Evolutionary conservation across 2,329 filamentous ascomycete species (phyloP), one percentile per base, ranked within the genome.

Genomic region (Beauveria australis): DNA sequence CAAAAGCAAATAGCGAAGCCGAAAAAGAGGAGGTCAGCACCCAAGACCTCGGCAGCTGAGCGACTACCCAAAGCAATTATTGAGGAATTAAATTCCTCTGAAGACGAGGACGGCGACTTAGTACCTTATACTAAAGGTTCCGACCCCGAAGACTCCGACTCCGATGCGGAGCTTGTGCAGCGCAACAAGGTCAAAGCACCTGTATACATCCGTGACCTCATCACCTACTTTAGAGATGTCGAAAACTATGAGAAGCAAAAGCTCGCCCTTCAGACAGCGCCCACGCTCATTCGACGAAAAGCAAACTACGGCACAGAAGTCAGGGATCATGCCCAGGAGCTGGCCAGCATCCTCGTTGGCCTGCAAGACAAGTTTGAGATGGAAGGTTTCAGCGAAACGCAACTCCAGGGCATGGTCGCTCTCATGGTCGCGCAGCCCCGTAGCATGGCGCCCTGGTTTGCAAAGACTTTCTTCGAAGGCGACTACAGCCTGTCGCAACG

Each of bases 401-500:
- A 87, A 19, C 77, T 94, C 3, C 88, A 96, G 71, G 86, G 87
- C 16, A 87, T 99, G 78, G 86, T 97, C 49, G 89, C 92, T 0
- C 75, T 96, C 8, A 78, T 96, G 0, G 80, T 94, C 2, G 87
- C 90, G 0, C 84, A 89, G 64, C 91, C 94, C 0, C 77, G 83
- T 53, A 80, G 83, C 57, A 91, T 97, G 83, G 92, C 86, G 0
- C 89, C 85, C 16, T 95, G 91, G 88, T 90, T 95, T 62, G 86
- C 89, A 3, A 85, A 87, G 61, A 88, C 89, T 0, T 95, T 94
- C 70, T 97, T 97, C 70, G 88, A 91, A 47, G 92, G 92, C 18
- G 94, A 99, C 70, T 92, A 94, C 72, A 96, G 92, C 0, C 78
- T 97, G 43, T 84, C 87, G 0, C 93, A 97, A 71, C 83, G 94